Conservation (phyloP, 2,329 filamentous ascomycete species). For the Aspergillus sp. region DNA sequence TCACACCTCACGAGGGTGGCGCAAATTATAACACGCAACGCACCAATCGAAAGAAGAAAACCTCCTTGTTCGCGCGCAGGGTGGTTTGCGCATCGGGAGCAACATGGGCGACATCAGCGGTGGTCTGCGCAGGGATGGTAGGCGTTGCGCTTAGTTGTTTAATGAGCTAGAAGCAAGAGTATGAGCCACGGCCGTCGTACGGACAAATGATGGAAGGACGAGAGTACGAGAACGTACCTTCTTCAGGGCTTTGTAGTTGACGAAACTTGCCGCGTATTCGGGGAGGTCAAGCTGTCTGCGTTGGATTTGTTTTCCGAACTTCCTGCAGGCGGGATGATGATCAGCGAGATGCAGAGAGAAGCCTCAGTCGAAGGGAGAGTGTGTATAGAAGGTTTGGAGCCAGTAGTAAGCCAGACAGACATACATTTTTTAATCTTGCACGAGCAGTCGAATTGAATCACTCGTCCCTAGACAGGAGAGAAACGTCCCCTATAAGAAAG, state of each 20-base stretch:
- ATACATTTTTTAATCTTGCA: too few relatives aligned
- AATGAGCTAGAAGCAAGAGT: slow-evolving; percentile 63
- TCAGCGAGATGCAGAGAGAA: slow-evolving; percentile 4
- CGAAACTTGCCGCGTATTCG: slow-evolving; percentile 97
- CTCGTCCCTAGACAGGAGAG: too few relatives aligned
- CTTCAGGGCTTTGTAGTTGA: slow-evolving; percentile 98
- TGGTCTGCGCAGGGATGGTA: slow-evolving; percentile 68
- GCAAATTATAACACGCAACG: slow-evolving; percentile 18
- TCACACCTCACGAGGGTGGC: not conserved
- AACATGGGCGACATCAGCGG: slow-evolving; percentile 33
- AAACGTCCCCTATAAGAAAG: too few relatives aligned
- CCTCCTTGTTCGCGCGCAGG: slow-evolving; percentile 92
- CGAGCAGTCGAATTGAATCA: too few relatives aligned
- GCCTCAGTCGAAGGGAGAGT: not conserved
- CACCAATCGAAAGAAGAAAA: slow-evolving; percentile 97
- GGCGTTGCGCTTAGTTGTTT: slow-evolving; percentile 94
- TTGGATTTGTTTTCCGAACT: slow-evolving; percentile 99
- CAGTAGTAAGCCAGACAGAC: too few relatives aligned
- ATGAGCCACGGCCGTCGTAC: slow-evolving; percentile 9
- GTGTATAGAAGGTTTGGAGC: too few relatives aligned
- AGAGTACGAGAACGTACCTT: slow-evolving; percentile 54
- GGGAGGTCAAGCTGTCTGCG: slow-evolving; percentile 98
- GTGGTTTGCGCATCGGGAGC: slow-evolving; percentile 71
- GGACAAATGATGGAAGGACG: not conserved
- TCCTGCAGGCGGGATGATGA: slow-evolving; percentile 51